These are phyloP conservation scores for Gnomoniopsis sp. DNA, from an alignment of 2,329 filamentous ascomycete species.

Conservation along the genomic window DNA sequence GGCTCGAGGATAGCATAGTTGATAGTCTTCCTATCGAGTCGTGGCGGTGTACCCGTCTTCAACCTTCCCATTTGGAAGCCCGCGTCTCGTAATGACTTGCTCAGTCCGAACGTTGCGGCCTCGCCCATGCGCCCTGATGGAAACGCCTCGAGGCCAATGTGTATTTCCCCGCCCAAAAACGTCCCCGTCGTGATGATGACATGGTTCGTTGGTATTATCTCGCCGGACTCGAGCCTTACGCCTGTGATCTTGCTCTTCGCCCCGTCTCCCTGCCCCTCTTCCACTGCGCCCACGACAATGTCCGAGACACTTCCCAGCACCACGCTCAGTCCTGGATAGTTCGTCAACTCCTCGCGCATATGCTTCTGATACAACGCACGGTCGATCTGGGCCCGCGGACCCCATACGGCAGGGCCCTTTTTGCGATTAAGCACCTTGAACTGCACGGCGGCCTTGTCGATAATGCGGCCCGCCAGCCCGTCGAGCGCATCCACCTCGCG, in stretches of 20 bases:
- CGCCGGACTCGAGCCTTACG: constrained; percentile 81
- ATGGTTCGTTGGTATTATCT: constrained; percentile 72
- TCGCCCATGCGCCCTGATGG: constrained; percentile 92
- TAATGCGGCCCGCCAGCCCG: constrained; percentile 80
- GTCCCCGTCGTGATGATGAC: constrained; percentile 97
- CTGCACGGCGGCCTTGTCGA: constrained; percentile 93
- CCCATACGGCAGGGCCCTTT: constrained; percentile 96
- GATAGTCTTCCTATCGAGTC: constrained; percentile 78
- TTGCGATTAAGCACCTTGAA: constrained; percentile 84
- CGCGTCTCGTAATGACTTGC: constrained; percentile 82
- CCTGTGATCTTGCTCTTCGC: constrained; percentile 74
- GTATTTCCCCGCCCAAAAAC: constrained; percentile 92
- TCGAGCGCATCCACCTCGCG: constrained; percentile 94
- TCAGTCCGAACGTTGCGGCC: constrained; percentile 86
- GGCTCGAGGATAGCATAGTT: constrained; percentile 68
- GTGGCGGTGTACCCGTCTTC: constrained; percentile 93
- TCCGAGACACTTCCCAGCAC: constrained; percentile 88
- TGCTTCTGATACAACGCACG: constrained; percentile 81
- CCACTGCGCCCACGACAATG: constrained; percentile 73
- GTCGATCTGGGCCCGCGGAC: constrained; percentile 93
- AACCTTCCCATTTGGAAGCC: constrained; percentile 86
- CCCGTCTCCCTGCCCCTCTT: constrained; percentile 52
- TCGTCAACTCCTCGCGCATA: constrained; percentile 81
- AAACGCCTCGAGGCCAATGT: constrained; percentile 81
- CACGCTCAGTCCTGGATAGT: constrained; percentile 75